Percentiles rank a stretch among this genome's conserved stretches.
These are phyloP conservation scores for Arctium lappa DNA, from an alignment of 129 eudicot species.

Conservation along the genomic window DNA sequence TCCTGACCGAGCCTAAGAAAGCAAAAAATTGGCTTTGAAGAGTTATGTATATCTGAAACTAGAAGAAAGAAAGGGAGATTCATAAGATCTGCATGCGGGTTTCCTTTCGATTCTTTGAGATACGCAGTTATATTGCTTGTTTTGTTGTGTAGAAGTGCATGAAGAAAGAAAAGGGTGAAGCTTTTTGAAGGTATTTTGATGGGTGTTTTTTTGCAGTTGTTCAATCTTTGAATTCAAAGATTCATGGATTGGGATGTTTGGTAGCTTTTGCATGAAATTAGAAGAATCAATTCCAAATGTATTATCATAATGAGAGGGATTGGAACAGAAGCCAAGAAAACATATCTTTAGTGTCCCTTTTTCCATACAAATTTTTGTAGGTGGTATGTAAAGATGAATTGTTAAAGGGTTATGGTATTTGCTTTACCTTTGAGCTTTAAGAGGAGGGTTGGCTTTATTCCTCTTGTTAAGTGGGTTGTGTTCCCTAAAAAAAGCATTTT, in stretches of 20 bases:
- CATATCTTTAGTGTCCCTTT: constrained; percentile 25
- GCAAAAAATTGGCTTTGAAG: constrained; percentile 16
- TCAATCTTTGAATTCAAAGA: constrained; percentile 36
- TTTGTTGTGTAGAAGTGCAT: constrained; percentile 29
- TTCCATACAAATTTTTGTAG: constrained; percentile 38
- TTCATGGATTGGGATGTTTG: constrained; percentile 37
- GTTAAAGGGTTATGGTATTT: constrained; percentile 41
- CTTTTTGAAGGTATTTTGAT: constrained; percentile 33
- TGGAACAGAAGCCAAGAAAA: constrained; percentile 18
- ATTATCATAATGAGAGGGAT: constrained; percentile 15
- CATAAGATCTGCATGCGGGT: background rate
- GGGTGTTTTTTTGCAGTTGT: constrained; percentile 12
- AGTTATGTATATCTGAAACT: constrained; percentile 18
- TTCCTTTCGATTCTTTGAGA: constrained; percentile 19
- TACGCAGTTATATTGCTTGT: constrained; percentile 22
- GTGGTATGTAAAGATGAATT: constrained; percentile 39
- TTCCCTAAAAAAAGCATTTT: constrained; percentile 56
- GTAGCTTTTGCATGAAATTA: constrained; percentile 29
- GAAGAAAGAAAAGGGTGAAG: constrained; percentile 25
- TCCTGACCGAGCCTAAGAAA: constrained; percentile 43
- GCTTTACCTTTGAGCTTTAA: constrained; percentile 42
- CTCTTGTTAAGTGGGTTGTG: constrained; percentile 53
- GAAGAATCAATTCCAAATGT: constrained; percentile 18
- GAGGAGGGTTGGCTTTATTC: constrained; percentile 44
- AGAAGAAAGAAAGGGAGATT: background rate